A percentile compares a stretch with the other conserved stretches of the same genome.
Conservation (phyloP, 176 grass and related monocot genomes). For the Triticum aestivum region IWGSC_CS_RefSeq_v2.1 NC_057813.1:483461577-483462076, state of each 20-base stretch:
- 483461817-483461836: not conserved
- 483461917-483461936: no score
- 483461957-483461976: no score
- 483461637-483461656: slow-evolving; percentile 2
- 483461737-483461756: slow-evolving; percentile 42
- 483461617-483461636: slow-evolving; percentile 47
- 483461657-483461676: slow-evolving; percentile 42
- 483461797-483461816: slow-evolving; percentile 47
- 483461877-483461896: no score
- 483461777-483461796: slow-evolving; percentile 42
- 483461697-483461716: slow-evolving; percentile 25
- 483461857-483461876: no score
- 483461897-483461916: no score
- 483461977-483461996: no score
- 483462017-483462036: no score
- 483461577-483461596: slow-evolving; percentile 53
- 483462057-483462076: no score
- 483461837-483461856: no score
- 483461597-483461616: slow-evolving; percentile 60
- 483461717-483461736: not conserved
- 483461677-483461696: slow-evolving; percentile 38
- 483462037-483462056: no score
- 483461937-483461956: no score
- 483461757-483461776: slow-evolving; percentile 27
- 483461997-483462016: no score